A percentile compares a stretch with the other conserved stretches of the same genome.
Conservation (phyloP, 345 rosid species). For the Boechera retrofracta region DNA sequence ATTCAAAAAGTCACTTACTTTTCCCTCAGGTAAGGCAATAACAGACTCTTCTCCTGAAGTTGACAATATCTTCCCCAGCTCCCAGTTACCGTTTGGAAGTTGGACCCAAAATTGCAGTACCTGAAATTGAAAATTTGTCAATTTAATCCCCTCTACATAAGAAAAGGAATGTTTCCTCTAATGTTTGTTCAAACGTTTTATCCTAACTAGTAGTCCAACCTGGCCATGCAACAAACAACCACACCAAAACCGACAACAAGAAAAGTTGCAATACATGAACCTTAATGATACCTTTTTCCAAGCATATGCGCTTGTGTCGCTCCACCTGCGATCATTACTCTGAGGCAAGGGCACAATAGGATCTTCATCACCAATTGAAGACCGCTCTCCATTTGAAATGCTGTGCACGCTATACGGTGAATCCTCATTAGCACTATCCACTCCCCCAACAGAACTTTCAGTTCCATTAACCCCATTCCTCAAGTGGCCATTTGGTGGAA, state of each 20-base stretch:
- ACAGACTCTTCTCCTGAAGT: conserved; percentile 67
- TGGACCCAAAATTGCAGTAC: conserved; percentile 78
- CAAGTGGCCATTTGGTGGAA: conserved; percentile 52
- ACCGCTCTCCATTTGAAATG: conserved; percentile 57
- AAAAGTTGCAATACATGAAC: neutral
- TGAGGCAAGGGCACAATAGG: conserved; percentile 53
- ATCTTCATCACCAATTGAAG: conserved; percentile 55
- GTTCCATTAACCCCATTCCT: conserved; percentile 48
- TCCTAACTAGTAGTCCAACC: conserved; percentile 20
- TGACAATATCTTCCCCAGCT: conserved; percentile 67
- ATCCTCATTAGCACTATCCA: conserved; percentile 55
- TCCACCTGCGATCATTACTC: conserved; percentile 65
- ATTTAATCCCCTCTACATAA: neutral
- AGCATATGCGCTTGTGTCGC: conserved; percentile 68
- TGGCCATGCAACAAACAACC: conserved; percentile 9
- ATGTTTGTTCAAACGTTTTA: conserved; percentile 1
- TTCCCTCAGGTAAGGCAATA: conserved; percentile 67
- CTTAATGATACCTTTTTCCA: conserved; percentile 67
- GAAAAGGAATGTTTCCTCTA: neutral
- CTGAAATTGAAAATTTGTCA: conserved; percentile 47
- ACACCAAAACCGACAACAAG: neutral
- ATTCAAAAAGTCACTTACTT: conserved; percentile 55
- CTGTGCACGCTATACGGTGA: conserved; percentile 69
- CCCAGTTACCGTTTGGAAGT: conserved; percentile 66
- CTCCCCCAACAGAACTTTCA: conserved; percentile 41